Base-by-base conservation (phyloP, 495 filamentous ascomycete species). In the Penicillium verhagenii region DNA sequence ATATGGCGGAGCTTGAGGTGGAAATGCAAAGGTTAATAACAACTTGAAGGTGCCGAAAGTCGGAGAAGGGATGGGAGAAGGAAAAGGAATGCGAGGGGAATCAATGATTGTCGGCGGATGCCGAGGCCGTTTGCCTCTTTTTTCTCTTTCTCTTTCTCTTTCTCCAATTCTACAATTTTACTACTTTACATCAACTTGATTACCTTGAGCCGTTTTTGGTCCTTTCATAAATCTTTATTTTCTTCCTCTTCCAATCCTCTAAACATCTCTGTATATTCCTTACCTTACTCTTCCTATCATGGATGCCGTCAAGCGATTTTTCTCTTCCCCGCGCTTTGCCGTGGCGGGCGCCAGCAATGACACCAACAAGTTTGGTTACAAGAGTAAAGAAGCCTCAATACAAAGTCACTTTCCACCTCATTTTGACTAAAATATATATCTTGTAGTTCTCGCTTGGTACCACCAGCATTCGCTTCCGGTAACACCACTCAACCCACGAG, bases 371-470 rank as follows among this genome's bases (percentile, higher is more conserved):
- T 97, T 87, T 66, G 94, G 94, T n/a, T 89, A 95, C 74, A 92
- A 92, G 76, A 82, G 92, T 90, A 68, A 29, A 16, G 8, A 45
- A 20, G 6, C 21, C 9, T 16, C 33, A 23, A n/a, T 49, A 44
- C 33, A 37, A 43, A 10, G 52, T 10, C 37, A 18, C 40, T 45
- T 24, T 35, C 46, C 62, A 39, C 56, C 57, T 45, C 26, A 4
- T 9, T 3, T 45, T 6, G 9, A 45, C 42, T 45, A 45, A 45
- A 4, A 26, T 21, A 1, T 14, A 23, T n/a, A n/a, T n/a, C n/a
- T n/a, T 28, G 2, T n/a, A 95, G 91, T 97, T 54, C 87, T 96
- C 60, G 81, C 80, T 29, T 97, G 92, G 92, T 97, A 97, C 73
- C 80, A 88, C 57, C 68, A 75, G 29, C 91, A 91, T 70, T 75